Conservation (phyloP, 1,284 basidiomycete genomes). For the Cryptococcus hybrid region DNA sequence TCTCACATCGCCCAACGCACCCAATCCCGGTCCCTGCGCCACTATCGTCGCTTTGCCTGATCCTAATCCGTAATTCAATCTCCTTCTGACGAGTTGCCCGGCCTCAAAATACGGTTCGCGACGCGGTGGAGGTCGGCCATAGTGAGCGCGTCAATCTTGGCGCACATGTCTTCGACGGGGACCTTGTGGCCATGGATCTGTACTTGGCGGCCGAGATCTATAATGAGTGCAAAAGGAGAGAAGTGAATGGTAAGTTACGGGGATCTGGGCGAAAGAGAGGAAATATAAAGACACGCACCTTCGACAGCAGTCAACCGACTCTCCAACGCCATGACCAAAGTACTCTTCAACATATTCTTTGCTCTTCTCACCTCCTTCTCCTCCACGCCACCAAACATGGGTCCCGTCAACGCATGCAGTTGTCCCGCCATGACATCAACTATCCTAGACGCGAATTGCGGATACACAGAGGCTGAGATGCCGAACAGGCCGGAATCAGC, state of each 20-base stretch:
- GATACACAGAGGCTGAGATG: conserved; percentile 85
- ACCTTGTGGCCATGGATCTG: conserved; percentile 89
- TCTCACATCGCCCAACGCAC: conserved; percentile 43
- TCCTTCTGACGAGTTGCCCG: conserved; percentile 19
- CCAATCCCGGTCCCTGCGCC: conserved; percentile 46
- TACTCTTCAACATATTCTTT: conserved; percentile 94
- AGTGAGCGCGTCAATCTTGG: conserved; percentile 79
- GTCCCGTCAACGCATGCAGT: conserved; percentile 53
- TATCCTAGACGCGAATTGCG: conserved; percentile 62
- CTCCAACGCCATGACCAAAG: conserved; percentile 94
- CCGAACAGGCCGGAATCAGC: conserved; percentile 93
- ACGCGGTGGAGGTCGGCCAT: conserved; percentile 51
- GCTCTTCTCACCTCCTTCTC: conserved; percentile 72
- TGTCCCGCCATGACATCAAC: conserved; percentile 85
- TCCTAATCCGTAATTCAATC: conserved; percentile 46
- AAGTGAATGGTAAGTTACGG: neutral
- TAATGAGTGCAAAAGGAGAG: neutral
- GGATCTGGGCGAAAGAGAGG: neutral
- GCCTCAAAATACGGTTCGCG: conserved; percentile 45
- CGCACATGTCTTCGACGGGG: conserved; percentile 86
- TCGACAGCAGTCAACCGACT: conserved; percentile 87
- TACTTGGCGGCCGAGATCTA: conserved; percentile 63
- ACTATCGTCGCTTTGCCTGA: conserved; percentile 53
- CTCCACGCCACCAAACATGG: conserved; percentile 45
- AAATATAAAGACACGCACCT: conserved; percentile 53